Evolutionary conservation across 352 stramenopile species (phyloP), one percentile per base, ranked within the genome.

Genomic region (Phytophthora megakarya): DNA sequence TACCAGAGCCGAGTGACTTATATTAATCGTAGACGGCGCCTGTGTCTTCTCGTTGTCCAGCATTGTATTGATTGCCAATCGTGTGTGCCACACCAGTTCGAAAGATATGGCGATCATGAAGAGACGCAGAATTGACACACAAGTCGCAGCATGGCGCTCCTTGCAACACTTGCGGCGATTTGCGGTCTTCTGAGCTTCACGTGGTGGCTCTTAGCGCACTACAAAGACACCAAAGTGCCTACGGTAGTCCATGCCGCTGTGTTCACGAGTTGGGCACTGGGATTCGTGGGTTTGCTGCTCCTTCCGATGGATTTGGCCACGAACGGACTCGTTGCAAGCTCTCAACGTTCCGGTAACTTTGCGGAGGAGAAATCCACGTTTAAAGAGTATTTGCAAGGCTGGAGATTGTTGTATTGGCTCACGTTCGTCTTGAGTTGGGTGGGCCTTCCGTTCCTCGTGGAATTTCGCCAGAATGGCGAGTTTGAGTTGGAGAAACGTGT

Each of bases 391-490:
- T 25, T 92, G 9, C 15, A 9, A 0, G 53, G 44, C 15, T 93
- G 84, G 84, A 69, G 83, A 59, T 33, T 74, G 46, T 54, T 92
- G 8, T 92, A 92, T 55, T 92, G 81, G 80, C 23, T 72, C 18
- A 88, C 81, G 38, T 90, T 92, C 52, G 5, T 72, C 28, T 65
- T 92, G 44, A 85, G 80, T 44, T 92, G 84, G 81, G 30, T 85
- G 30, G 57, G 79, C 25, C 65, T 92, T 28, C 84, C 84, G 3
- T 70, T 89, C n/a, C 63, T 90, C 16, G 67, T 75, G 39, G 84
- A 92, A 67, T 85, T 82, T 48, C 54, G 66, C 3, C 80, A 85
- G 44, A 86, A 78, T 54, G 84, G 84, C 18, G 81, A 89, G 67
- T 90, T 92, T 57, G 53, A 63, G 18, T 32, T 81, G 10, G 57